These are phyloP conservation scores for Paracoccidioides lutzii DNA, from an alignment of 2,329 filamentous ascomycete genomes.

Conservation along the genomic window DNA sequence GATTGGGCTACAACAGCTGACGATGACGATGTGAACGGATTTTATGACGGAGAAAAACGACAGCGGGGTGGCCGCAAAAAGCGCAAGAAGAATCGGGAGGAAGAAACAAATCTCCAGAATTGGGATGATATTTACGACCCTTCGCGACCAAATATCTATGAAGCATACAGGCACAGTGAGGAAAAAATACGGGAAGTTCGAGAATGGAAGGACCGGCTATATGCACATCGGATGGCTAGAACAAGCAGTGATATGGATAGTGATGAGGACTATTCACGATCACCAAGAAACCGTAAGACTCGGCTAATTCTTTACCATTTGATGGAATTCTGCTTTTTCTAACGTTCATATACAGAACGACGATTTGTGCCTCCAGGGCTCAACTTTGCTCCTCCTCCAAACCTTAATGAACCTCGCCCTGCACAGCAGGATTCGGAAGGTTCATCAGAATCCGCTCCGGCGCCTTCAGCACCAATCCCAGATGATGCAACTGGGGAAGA, in stretches of 20 bases:
- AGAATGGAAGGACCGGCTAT: conserved; percentile 75
- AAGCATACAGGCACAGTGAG: conserved; percentile 72
- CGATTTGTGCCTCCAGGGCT: conserved; percentile 38
- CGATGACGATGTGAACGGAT: conserved; percentile 61
- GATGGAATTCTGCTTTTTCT: conserved; percentile 8
- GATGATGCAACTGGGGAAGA: conserved; percentile 56
- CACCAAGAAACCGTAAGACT: conserved; percentile 33
- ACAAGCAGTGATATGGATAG: conserved; percentile 36
- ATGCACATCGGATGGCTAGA: conserved; percentile 51
- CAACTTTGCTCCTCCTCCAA: conserved; percentile 41
- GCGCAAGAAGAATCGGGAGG: conserved; percentile 58
- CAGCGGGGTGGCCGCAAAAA: conserved; percentile 67
- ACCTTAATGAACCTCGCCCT: conserved; percentile 27
- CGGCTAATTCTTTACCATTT: conserved; percentile 8
- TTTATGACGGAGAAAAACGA: conserved; percentile 54
- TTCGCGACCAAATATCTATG: conserved; percentile 65
- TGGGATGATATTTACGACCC: conserved; percentile 93
- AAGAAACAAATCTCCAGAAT: conserved; percentile 46
- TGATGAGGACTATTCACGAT: conserved; percentile 34
- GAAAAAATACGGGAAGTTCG: conserved; percentile 67
- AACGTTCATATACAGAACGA: conserved; percentile 21
- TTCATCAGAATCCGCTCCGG: conserved; percentile 15
- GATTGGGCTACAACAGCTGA: conserved; percentile 68
- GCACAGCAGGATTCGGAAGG: conserved; percentile 10
- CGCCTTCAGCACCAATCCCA: conserved; percentile 34